Conservation (phyloP, 148 eudicot species). For the Fagopyrum esculentum region DNA sequence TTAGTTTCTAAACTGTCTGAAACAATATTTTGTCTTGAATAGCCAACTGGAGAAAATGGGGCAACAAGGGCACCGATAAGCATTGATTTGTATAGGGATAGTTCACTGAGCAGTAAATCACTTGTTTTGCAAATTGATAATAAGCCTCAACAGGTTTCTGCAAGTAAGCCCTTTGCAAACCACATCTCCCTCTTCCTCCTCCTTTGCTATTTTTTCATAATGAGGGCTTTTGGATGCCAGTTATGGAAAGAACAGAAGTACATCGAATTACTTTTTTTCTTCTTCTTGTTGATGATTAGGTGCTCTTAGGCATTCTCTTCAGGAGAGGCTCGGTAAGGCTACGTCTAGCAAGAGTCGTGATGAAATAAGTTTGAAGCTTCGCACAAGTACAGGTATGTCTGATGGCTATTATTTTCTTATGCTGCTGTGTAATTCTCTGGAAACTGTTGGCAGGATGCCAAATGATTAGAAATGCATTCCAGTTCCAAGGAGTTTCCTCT, state of each 20-base stretch:
- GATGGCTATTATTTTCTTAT: neutral
- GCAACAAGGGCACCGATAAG: constrained; percentile 96
- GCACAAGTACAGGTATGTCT: constrained; percentile 69
- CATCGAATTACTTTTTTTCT: neutral
- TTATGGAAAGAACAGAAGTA: neutral
- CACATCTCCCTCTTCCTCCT: neutral
- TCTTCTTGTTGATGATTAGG: constrained; percentile 37
- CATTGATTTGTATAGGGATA: constrained; percentile 73
- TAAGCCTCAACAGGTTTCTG: constrained; percentile 84
- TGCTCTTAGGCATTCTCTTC: constrained; percentile 95
- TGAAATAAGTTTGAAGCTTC: constrained; percentile 81
- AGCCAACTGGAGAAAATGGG: constrained; percentile 99
- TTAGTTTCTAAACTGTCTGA: neutral
- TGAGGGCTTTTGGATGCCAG: neutral
- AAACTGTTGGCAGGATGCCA: neutral
- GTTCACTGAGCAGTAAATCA: constrained; percentile 75
- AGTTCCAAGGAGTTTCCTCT: no score
- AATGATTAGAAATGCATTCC: neutral
- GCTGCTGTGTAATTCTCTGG: neutral
- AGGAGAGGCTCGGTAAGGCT: constrained; percentile 85
- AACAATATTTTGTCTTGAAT: constrained; percentile 13
- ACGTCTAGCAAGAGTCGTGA: constrained; percentile 71
- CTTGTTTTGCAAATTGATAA: constrained; percentile 85
- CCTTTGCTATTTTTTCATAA: neutral
- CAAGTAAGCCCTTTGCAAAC: constrained; percentile 49